Conservation (phyloP, 2,329 filamentous ascomycete species). For the Calonectria pseudoreteaudii region DNA sequence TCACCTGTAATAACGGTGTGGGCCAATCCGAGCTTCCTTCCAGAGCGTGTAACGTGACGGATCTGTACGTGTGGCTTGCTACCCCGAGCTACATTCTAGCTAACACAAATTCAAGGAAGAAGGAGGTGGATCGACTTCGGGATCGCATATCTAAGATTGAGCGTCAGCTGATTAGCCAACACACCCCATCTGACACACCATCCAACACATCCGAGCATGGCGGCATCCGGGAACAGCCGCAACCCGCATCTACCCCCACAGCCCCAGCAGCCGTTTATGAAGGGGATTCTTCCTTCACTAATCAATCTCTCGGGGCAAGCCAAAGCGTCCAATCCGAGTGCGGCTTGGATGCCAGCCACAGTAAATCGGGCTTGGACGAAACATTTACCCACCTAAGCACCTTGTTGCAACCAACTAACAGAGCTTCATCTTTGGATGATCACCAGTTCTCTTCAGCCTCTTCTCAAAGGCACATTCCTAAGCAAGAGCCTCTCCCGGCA, state of each 20-base stretch:
- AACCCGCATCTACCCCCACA: background rate
- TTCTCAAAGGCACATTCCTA: background rate
- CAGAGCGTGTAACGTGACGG: background rate
- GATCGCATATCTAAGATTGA: conserved; percentile 24
- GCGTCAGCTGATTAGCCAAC: background rate
- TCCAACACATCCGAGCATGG: background rate
- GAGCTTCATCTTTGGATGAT: background rate
- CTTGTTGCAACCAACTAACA: background rate
- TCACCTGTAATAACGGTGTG: background rate
- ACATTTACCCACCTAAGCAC: background rate
- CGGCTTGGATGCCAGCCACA: background rate
- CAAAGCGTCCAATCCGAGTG: background rate
- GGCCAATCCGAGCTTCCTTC: background rate
- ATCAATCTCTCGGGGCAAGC: conserved; percentile 18
- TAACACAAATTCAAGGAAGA: background rate
- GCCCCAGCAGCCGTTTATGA: conserved; percentile 21
- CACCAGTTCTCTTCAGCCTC: background rate
- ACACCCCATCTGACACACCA: background rate
- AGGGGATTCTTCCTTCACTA: conserved; percentile 33
- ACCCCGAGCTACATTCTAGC: background rate
- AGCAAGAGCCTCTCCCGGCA: conserved; percentile 8
- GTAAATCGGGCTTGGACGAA: background rate
- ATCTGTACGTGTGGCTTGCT: background rate
- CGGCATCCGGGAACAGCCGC: background rate
- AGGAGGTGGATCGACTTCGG: background rate